Percentiles rank a stretch among this genome's conserved stretches.
phyloP scores from a whole-genome alignment of 139 green algal genomes.

The Picochlorum sp. region DNA sequence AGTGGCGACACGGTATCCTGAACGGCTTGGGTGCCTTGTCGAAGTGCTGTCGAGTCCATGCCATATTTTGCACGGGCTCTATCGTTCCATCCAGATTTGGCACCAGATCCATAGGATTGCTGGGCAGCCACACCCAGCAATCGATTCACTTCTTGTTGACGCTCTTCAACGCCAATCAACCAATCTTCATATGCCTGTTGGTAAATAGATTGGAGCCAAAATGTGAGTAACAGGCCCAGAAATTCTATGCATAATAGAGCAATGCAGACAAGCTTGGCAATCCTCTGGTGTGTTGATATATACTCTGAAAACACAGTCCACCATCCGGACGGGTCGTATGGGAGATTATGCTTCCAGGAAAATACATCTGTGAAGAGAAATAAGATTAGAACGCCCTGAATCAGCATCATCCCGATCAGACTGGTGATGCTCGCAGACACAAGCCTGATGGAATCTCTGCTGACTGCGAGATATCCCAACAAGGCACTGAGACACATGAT shows the following conservation, averaged over 20 bases:
- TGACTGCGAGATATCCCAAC: not conserved
- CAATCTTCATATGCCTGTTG: conserved; percentile 13
- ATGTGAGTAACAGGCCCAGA: not conserved
- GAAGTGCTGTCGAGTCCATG: not conserved
- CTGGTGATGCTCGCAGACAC: not conserved
- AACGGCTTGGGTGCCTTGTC: not conserved
- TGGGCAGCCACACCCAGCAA: not conserved
- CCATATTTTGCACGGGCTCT: conserved; percentile 6
- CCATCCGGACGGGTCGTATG: conserved; percentile 2
- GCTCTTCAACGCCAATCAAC: conserved; percentile 7
- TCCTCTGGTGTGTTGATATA: not conserved
- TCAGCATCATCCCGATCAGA: conserved; percentile 4
- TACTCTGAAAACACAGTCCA: not conserved
- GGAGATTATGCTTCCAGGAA: conserved; percentile 2
- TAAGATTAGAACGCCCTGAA: not conserved
- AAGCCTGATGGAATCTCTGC: not conserved
- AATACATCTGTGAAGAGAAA: conserved; percentile 5
- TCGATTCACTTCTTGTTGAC: not conserved
- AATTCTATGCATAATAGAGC: conserved; percentile 3
- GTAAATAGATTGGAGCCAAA: conserved; percentile 16
- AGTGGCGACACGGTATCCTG: not conserved
- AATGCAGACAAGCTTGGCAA: conserved; percentile 6
- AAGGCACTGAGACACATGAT: not conserved
- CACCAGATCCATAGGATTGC: conserved; percentile 4
- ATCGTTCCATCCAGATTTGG: not conserved